Conservation (phyloP, 345 rosid genomes). For the Viola odorata region DNA sequence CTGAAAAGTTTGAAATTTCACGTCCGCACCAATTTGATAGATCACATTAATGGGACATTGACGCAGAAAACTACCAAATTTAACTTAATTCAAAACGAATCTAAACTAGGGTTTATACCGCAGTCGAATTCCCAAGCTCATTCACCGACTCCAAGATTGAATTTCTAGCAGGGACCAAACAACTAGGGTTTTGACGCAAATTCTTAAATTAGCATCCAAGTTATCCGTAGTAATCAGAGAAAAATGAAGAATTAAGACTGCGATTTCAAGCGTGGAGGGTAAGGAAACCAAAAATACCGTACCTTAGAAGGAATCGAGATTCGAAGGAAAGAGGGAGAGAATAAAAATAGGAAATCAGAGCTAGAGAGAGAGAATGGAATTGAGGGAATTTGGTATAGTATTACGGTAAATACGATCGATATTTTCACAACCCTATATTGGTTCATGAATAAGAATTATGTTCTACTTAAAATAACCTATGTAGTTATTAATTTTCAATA, state of each 20-base stretch:
- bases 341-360: neutral
- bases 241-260: neutral
- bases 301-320: conserved; percentile 32
- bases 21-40: neutral
- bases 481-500: too few relatives aligned
- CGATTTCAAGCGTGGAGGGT: neutral
- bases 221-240: neutral
- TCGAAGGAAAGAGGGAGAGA: conserved; percentile 13
- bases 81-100: neutral
- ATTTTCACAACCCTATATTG: too few relatives aligned
- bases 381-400: conserved; percentile 33
- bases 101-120: conserved; percentile 44
- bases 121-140: conserved; percentile 6
- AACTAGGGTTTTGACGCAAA: conserved; percentile 53
- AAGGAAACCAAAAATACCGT: neutral
- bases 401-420: too few relatives aligned
- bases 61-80: conserved; percentile 12
- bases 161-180: conserved; percentile 5
- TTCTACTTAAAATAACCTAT: too few relatives aligned
- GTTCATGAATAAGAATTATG: too few relatives aligned
- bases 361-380: neutral
- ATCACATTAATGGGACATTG: conserved; percentile 1
- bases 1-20: neutral
- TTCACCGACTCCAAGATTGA: conserved; percentile 11
- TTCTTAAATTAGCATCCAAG: conserved; percentile 20